phyloP scores from a whole-genome alignment of 192 early-diverging fungal genomes.

The Umbelopsis sp. region DNA sequence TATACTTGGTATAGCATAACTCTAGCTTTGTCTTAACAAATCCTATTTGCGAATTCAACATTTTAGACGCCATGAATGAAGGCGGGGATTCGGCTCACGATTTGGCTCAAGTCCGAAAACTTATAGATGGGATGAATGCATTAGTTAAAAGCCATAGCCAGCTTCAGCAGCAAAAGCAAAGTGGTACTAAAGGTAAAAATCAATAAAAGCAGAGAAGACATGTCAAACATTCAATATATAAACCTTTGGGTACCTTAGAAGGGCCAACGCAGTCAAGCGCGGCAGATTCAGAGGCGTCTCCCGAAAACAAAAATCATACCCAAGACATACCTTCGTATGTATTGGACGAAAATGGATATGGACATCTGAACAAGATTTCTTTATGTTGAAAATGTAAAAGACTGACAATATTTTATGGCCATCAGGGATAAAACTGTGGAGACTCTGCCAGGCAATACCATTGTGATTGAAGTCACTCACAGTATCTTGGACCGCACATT shows the following conservation, averaged over 20 bases:
- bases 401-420: not conserved
- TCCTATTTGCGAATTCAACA: not conserved
- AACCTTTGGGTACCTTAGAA: not conserved
- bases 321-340: not conserved
- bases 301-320: not conserved
- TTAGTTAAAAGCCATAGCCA: conserved; percentile 25
- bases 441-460: not conserved
- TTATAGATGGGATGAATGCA: conserved; percentile 39
- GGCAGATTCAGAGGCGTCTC: not conserved
- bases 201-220: not conserved
- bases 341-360: not conserved
- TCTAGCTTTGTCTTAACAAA: not conserved
- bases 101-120: conserved; percentile 39
- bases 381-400: too few species aligned
- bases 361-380: too few species aligned
- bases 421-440: not conserved
- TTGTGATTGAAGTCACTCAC: conserved; percentile 34
- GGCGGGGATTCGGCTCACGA: conserved; percentile 26
- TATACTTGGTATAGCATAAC: not conserved
- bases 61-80: not conserved
- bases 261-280: not conserved
- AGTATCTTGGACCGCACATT: conserved; percentile 28
- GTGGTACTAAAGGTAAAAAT: not conserved
- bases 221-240: not conserved
- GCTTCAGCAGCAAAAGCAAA: conserved; percentile 26